These are phyloP conservation scores for Biscogniauxia sp. DNA, from an alignment of 2,329 filamentous ascomycete species.

Conservation along the genomic window DNA sequence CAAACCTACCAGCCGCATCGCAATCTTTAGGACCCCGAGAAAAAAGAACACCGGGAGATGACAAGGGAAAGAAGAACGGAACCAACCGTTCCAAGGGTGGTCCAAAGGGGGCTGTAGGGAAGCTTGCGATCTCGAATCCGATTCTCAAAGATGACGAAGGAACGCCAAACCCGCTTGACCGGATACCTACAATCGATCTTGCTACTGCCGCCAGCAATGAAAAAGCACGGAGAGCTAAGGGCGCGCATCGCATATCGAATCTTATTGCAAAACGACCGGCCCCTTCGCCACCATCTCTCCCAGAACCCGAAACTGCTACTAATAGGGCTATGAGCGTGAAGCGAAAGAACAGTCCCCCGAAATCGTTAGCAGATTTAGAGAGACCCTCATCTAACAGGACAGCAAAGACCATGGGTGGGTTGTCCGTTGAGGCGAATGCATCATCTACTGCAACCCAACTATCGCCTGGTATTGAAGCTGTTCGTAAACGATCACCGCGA, in stretches of 20 bases:
- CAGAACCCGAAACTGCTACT: conserved; percentile 31
- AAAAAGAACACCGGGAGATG: not conserved
- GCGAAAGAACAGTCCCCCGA: conserved; percentile 35
- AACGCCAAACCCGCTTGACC: conserved; percentile 25
- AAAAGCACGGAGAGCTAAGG: conserved; percentile 39
- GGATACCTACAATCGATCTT: conserved; percentile 45
- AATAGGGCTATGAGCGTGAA: conserved; percentile 36
- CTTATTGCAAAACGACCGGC: conserved; percentile 37
- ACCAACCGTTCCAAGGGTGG: conserved; percentile 18
- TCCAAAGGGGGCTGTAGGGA: conserved; percentile 34
- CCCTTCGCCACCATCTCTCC: conserved; percentile 35
- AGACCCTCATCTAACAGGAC: conserved; percentile 27
- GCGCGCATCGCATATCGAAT: conserved; percentile 28
- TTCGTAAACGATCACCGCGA: conserved; percentile 52
- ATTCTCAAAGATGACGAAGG: conserved; percentile 35
- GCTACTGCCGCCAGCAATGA: conserved; percentile 48
- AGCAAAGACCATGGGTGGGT: conserved; percentile 17
- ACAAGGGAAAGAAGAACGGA: conserved; percentile 11
- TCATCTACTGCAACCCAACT: conserved; percentile 47
- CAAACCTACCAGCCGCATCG: conserved; percentile 14
- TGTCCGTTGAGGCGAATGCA: conserved; percentile 36
- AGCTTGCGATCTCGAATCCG: conserved; percentile 49
- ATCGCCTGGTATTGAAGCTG: conserved; percentile 49
- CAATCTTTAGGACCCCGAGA: conserved; percentile 5
- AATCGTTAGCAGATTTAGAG: conserved; percentile 18